Evolutionary conservation across 768 basidiomycete genomes (phyloP), one percentile per base, ranked within the genome.

Genomic region (Pholiota microspora): DNA sequence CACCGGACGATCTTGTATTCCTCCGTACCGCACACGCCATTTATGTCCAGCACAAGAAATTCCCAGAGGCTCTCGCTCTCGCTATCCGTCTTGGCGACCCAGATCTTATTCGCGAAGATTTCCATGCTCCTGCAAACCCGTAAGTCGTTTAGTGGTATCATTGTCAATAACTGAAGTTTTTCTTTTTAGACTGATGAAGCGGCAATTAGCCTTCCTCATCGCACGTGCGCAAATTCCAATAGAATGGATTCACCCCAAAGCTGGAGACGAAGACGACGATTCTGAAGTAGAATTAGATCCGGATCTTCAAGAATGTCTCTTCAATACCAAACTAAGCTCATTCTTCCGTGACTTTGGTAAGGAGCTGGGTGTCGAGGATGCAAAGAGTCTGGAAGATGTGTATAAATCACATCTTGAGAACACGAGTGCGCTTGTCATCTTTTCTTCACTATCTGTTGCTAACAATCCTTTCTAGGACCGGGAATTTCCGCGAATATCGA

Each of bases 381-480:
- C 97, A 4, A 94, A 93, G 77, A 89, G 87, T 46, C 73, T 98
- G 48, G 97, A 98, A 66, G 97, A 98, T 69, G 92, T 98, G 18
- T 99, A 99, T 77, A 99, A 98, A 69, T 84, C 86, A 2, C 96
- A 99, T 73, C 76, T 98, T 10, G 97, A 98, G 67, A 91, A 89
- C 61, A 89, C 91, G 3, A 79, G 95, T 88, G 66, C 61, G 82
- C 55, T 10, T 13, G 5, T 28, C 35, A 47, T 29, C 8, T 16
- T 16, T 2, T 6, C 28, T 16, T 38, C 12, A 28, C n/a, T 21
- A 12, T 21, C 10, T 52, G 51, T 24, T 29, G 25, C 34, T 55
- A 23, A 49, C n/a, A 7, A 6, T 36, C 7, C 28, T 48, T 29
- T 34, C 45, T 15, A 89, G 88, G 87, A 58, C 75, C 85, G 27